Percentiles rank a stretch among this genome's conserved stretches.
Evolutionary conservation across 306 rosid genomes (phyloP).

Genomic region (Dryas drummondii): DNA sequence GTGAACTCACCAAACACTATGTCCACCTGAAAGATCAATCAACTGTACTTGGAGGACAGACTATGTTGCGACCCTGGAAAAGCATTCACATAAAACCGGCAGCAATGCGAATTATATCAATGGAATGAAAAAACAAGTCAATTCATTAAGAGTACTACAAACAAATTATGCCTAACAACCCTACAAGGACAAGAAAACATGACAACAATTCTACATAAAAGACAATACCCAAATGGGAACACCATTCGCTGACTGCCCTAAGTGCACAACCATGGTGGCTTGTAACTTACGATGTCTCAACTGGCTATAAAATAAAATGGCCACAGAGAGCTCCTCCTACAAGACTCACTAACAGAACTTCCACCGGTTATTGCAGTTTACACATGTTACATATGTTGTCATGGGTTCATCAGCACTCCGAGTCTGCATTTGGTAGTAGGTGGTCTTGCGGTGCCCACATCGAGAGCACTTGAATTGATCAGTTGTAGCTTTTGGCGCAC

Average conservation of each 20-base stretch:
- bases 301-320: conserved; percentile 28
- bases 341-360: conserved; percentile 79
- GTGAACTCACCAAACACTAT: no score
- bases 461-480: conserved; percentile 93
- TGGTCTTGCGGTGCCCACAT: conserved; percentile 85
- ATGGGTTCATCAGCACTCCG: conserved; percentile 99
- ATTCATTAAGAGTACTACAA: conserved; percentile 20
- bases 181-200: conserved; percentile 9
- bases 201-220: conserved; percentile 24
- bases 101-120: background rate
- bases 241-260: conserved; percentile 11
- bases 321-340: conserved; percentile 23
- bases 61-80: background rate
- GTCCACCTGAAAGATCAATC: no score
- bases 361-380: conserved; percentile 86
- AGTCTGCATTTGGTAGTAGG: conserved; percentile 98
- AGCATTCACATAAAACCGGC: background rate
- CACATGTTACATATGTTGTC: conserved; percentile 97
- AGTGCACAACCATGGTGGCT: conserved; percentile 26
- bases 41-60: no score
- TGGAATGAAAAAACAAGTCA: conserved; percentile 9
- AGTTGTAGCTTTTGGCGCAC: conserved; percentile 66
- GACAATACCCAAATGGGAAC: conserved; percentile 30
- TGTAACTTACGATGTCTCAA: conserved; percentile 21
- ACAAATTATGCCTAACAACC: conserved; percentile 17